Evolutionary conservation across 345 rosid genomes (phyloP), one percentile per base, ranked within the genome.

Genomic region (Bruguiera parviflora): DNA sequence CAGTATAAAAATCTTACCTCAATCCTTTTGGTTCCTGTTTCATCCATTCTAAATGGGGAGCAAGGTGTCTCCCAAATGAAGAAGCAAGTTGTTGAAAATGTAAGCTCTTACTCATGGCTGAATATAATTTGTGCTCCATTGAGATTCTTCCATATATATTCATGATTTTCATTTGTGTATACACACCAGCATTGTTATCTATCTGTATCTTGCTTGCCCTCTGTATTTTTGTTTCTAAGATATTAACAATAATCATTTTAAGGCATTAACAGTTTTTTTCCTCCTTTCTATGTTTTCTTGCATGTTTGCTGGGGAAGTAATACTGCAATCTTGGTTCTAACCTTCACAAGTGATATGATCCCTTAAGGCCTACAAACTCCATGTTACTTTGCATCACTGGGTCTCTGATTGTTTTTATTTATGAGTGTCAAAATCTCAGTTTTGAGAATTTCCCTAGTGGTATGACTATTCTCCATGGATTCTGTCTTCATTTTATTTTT

Each of bases 41-140:
- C 88, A 65, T 87, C 93, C 73, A 81, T 87, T 77, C 81, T 79
- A 61, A 86, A 86, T 52, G 96, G 94, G 68, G 96, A 90, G 79
- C 91, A 89, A 76, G 96, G 89, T 64, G 60, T 95, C 77, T 78
- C 93, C 31, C 59, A 68, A 33, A 80, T 87, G 84, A 92, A 92
- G 83, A 88, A 86, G 72, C 94, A 90, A 81, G 67, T 92, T 77
- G 80, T 85, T 21, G 94, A 95, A 78, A 87, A 86, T 67, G 98
- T 95, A 61, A 81, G 97, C 83, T 49, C 67, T 49, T 67, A 27
- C 58, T 29, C 65, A 0, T n/a, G 63, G 39, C 18, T 46, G 31
- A 31, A 24, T 29, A 18, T 31, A 27, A 2, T 52, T 49, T 22
- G 8, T n/a, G 43, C 51, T 33, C 61, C 24, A 9, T 62, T 68